Evolutionary conservation across 176 grass and related monocot genomes (phyloP).

Genomic region (Metroxylon sagu): DNA sequence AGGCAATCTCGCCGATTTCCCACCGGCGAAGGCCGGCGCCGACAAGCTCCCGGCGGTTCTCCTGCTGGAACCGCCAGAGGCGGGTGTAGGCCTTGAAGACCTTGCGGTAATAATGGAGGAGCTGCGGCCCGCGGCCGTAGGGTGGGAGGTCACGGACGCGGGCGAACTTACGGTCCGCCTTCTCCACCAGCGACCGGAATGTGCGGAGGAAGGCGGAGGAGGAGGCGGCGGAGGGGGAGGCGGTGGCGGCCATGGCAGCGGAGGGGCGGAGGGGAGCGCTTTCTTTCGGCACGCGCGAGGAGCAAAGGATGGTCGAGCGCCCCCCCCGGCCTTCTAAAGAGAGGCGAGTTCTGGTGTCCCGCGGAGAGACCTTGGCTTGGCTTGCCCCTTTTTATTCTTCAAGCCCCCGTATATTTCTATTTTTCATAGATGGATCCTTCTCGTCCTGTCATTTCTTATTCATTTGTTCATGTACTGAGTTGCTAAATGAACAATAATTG

Average conservation of each 20-base stretch:
- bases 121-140: slow-evolving; percentile 42
- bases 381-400: no score
- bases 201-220: slow-evolving; percentile 26
- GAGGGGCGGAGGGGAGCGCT: background rate
- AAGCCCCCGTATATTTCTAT: no score
- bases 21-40: slow-evolving; percentile 53
- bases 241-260: slow-evolving; percentile 33
- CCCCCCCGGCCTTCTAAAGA: background rate
- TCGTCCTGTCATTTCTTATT: no score
- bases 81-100: slow-evolving; percentile 97
- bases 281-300: background rate
- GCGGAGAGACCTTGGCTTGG: background rate
- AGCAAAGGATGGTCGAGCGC: background rate
- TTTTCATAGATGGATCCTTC: no score
- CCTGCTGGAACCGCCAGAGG: slow-evolving; percentile 83
- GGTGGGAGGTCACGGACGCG: slow-evolving; percentile 78
- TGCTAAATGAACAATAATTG: no score
- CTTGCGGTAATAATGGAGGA: slow-evolving; percentile 72
- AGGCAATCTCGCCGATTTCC: slow-evolving; percentile 94
- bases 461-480: no score
- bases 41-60: slow-evolving; percentile 60
- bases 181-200: slow-evolving; percentile 54
- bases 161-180: slow-evolving; percentile 90
- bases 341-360: background rate
- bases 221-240: background rate